These are phyloP conservation scores for Cryptosporidium sp. DNA, from an alignment of 169 alveolate species.

Conservation along the genomic window DNA sequence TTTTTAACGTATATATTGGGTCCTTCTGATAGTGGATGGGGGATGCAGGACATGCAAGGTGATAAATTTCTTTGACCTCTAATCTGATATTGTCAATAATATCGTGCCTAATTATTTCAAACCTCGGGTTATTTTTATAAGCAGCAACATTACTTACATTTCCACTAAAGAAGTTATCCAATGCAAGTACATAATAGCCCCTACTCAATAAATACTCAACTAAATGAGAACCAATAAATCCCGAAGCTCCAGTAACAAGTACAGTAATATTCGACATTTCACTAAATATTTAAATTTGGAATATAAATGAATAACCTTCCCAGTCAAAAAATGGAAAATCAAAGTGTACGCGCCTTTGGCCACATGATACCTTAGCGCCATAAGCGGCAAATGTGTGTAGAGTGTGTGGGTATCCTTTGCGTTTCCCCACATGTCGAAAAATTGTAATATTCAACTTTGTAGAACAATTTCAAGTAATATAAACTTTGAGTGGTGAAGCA, in stretches of 20 bases:
- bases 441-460: background rate
- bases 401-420: constrained; percentile 63
- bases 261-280: constrained; percentile 21
- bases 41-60: constrained; percentile 85
- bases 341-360: background rate
- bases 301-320: background rate
- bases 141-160: constrained; percentile 74
- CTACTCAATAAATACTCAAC: constrained; percentile 78
- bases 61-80: constrained; percentile 82
- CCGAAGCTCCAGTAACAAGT: constrained; percentile 85
- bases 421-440: constrained; percentile 63
- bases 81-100: constrained; percentile 77
- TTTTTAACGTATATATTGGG: constrained; percentile 81
- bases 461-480: constrained; percentile 27
- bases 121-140: constrained; percentile 78
- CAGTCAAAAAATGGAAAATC: background rate
- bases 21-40: constrained; percentile 83
- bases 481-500: background rate
- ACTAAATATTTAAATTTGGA: background rate
- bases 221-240: constrained; percentile 83
- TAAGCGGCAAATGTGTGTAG: constrained; percentile 43
- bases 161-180: constrained; percentile 82
- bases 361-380: constrained; percentile 33
- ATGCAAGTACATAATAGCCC: constrained; percentile 81
- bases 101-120: constrained; percentile 80